Evolutionary conservation across 306 rosid genomes (phyloP).

Genomic region (Quercus engelmannii): DNA sequence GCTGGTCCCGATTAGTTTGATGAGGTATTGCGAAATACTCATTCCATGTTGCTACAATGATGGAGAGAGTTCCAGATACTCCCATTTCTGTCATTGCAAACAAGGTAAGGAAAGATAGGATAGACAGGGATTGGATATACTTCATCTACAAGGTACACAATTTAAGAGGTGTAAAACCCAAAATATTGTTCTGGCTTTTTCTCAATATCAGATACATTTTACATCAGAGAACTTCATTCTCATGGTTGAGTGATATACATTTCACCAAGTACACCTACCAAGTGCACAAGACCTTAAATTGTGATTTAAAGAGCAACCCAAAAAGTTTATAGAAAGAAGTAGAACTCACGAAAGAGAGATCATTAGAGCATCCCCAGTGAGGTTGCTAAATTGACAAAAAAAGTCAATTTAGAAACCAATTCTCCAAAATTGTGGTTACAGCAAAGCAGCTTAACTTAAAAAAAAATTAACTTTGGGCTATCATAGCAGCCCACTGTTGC

Average conservation of each 20-base stretch:
- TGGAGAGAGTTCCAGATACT: too few species aligned
- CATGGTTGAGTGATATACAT: neutral
- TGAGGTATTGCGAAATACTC: neutral
- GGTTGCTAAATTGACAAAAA: too few species aligned
- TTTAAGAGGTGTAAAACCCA: neutral
- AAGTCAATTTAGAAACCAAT: too few species aligned
- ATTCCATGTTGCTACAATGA: neutral
- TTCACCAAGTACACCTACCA: neutral
- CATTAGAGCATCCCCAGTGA: neutral
- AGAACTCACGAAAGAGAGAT: neutral
- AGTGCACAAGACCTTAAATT: neutral
- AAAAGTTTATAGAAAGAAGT: neutral
- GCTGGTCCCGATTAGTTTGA: neutral
- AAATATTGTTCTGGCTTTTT: neutral
- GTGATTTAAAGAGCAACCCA: neutral
- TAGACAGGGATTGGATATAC: neutral
- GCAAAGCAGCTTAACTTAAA: too few species aligned
- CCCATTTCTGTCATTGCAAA: neutral
- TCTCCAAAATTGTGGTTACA: too few species aligned
- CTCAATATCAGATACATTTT: neutral
- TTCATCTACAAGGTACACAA: neutral
- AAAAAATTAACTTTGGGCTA: too few species aligned
- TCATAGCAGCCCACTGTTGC: too few species aligned
- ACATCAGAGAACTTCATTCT: neutral
- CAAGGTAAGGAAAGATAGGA: neutral